Percentiles rank a stretch among this genome's conserved stretches.
These are phyloP conservation scores for Colletotrichum phormii DNA, from an alignment of 2,329 filamentous ascomycete species.

Conservation along the genomic window DNA sequence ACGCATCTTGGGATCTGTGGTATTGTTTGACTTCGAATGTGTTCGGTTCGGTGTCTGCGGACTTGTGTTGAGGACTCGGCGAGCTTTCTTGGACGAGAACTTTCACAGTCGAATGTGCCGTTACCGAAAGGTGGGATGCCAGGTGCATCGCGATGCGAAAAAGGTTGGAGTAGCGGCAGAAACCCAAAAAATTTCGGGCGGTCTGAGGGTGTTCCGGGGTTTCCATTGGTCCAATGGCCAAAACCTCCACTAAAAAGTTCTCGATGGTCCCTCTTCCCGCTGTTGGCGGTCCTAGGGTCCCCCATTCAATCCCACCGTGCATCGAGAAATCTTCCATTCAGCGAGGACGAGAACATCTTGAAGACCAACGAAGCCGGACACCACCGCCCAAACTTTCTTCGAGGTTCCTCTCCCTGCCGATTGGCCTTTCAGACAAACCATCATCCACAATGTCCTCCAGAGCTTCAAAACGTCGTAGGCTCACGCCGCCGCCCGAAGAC, in stretches of 20 bases:
- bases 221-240: constrained; percentile 41
- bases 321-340: constrained; percentile 32
- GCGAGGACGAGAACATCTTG: neutral
- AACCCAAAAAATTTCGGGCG: constrained; percentile 44
- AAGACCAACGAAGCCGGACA: neutral
- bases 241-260: constrained; percentile 9
- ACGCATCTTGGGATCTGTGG: constrained; percentile 69
- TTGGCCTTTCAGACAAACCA: neutral
- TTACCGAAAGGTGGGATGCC: constrained; percentile 17
- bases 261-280: constrained; percentile 34
- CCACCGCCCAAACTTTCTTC: neutral
- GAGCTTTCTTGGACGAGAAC: neutral
- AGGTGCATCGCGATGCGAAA: constrained; percentile 26
- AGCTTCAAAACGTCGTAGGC: constrained; percentile 68
- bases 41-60: neutral
- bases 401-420: neutral
- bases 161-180: constrained; percentile 39
- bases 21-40: neutral
- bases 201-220: constrained; percentile 33
- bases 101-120: neutral
- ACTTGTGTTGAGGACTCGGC: neutral
- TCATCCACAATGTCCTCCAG: constrained; percentile 56
- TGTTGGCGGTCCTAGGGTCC: constrained; percentile 16
- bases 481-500: constrained; percentile 64
- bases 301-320: constrained; percentile 13